Evolutionary conservation across 306 rosid genomes (phyloP).

Genomic region (Prunus mongolica): DNA sequence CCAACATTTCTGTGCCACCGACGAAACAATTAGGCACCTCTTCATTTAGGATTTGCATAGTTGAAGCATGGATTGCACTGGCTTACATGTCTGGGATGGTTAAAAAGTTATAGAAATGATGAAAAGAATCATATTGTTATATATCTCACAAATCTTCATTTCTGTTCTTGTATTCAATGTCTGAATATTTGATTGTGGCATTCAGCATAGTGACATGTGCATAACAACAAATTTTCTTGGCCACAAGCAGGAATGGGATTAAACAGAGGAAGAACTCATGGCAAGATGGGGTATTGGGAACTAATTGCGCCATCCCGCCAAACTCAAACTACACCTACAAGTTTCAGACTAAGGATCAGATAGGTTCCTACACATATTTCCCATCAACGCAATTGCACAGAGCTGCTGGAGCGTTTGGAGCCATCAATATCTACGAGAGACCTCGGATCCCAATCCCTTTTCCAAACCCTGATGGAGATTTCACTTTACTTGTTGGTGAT

Average conservation of each 20-base stretch:
- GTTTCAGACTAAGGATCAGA: constrained; percentile 90
- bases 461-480: constrained; percentile 75
- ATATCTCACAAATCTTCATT: not conserved
- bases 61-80: not conserved
- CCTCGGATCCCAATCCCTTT: constrained; percentile 82
- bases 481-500: constrained; percentile 83
- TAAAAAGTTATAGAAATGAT: too few relatives aligned
- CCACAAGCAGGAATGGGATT: constrained; percentile 71
- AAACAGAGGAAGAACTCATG: constrained; percentile 97
- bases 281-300: constrained; percentile 98
- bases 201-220: not conserved
- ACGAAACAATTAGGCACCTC: not conserved
- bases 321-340: constrained; percentile 86
- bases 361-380: constrained; percentile 78
- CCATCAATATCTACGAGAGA: constrained; percentile 65
- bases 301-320: constrained; percentile 88
- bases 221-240: constrained; percentile 1
- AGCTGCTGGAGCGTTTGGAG: constrained; percentile 96
- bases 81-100: not conserved
- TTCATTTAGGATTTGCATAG: not conserved
- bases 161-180: not conserved
- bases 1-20: not conserved
- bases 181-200: not conserved
- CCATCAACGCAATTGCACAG: constrained; percentile 81
- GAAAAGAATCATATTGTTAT: too few relatives aligned